Percentiles rank a stretch among this genome's conserved stretches.
Conservation (phyloP, 352 stramenopile genomes). For the Phytophthora podocarpi region DNA sequence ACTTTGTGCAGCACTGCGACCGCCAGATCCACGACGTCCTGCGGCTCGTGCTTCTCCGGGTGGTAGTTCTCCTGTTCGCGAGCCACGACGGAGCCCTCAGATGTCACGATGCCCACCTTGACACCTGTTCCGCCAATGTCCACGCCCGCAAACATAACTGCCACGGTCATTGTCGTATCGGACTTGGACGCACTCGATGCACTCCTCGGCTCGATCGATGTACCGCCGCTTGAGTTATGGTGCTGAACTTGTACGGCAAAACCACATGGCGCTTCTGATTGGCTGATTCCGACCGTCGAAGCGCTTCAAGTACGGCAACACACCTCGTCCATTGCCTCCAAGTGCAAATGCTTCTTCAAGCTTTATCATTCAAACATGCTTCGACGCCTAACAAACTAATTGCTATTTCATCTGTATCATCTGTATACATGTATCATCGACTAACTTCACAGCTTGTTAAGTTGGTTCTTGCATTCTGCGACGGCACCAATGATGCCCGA, state of each 20-base stretch:
- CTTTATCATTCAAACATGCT: too few relatives aligned
- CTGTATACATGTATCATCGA: background rate
- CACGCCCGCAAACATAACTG: constrained; percentile 56
- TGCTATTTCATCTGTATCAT: background rate
- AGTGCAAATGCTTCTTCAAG: too few relatives aligned
- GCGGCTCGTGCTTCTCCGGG: constrained; percentile 43
- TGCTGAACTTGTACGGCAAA: constrained; percentile 6
- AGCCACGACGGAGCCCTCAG: constrained; percentile 49
- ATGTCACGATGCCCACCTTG: constrained; percentile 71
- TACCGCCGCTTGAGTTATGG: constrained; percentile 16
- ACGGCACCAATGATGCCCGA: constrained; percentile 74
- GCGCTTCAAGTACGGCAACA: background rate
- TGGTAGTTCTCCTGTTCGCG: constrained; percentile 54
- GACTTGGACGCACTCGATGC: background rate
- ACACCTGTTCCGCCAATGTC: constrained; percentile 80
- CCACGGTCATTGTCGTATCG: constrained; percentile 17
- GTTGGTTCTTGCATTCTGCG: too few relatives aligned
- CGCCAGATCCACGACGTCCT: constrained; percentile 60
- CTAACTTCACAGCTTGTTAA: too few relatives aligned
- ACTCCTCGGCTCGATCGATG: background rate
- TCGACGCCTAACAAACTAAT: too few relatives aligned
- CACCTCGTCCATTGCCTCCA: too few relatives aligned
- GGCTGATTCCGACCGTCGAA: background rate
- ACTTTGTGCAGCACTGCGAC: constrained; percentile 44
- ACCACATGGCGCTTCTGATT: constrained; percentile 18